Percentiles rank a stretch among this genome's conserved stretches.
Evolutionary conservation across 2,329 filamentous ascomycete genomes (phyloP).

Genomic region (Colletotrichum nymphaeae): DNA sequence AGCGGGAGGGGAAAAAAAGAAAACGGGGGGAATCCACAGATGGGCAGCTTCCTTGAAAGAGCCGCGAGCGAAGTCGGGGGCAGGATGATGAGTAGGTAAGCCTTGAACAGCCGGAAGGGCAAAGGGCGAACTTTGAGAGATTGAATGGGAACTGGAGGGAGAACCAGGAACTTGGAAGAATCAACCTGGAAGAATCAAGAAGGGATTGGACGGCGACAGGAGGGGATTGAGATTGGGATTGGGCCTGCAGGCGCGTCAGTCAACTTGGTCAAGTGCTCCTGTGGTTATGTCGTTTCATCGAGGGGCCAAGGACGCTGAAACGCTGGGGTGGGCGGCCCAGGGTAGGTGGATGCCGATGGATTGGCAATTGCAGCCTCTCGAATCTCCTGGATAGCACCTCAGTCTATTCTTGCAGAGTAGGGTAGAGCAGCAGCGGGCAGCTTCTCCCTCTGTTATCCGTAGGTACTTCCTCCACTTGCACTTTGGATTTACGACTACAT

Average conservation of each 20-base stretch:
- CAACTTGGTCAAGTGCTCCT: conserved; percentile 18
- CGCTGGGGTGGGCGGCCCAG: conserved; percentile 29
- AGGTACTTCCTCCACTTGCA: neutral
- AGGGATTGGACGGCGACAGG: conserved; percentile 20
- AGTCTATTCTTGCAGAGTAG: neutral
- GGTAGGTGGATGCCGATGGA: conserved; percentile 18
- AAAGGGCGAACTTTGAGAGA: neutral
- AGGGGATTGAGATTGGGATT: conserved; percentile 18
- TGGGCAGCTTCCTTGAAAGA: neutral
- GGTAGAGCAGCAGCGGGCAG: neutral
- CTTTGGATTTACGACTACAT: neutral
- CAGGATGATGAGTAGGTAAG: neutral
- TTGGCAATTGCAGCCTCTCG: conserved; percentile 7
- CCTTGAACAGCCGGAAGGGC: too few relatives aligned
- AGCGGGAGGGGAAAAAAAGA: neutral
- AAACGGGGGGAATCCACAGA: neutral
- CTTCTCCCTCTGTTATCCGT: neutral
- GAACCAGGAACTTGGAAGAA: neutral
- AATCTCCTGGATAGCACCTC: too few relatives aligned
- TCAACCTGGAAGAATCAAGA: conserved; percentile 7
- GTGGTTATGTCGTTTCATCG: conserved; percentile 34
- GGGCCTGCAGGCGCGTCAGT: conserved; percentile 30
- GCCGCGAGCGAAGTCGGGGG: neutral
- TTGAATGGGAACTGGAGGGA: conserved; percentile 10
- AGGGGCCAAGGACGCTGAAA: conserved; percentile 35